Percentiles rank a stretch among this genome's conserved stretches.
phyloP scores from a whole-genome alignment of 2,329 filamentous ascomycete genomes.

The Pseudonectria foliicola region DNA sequence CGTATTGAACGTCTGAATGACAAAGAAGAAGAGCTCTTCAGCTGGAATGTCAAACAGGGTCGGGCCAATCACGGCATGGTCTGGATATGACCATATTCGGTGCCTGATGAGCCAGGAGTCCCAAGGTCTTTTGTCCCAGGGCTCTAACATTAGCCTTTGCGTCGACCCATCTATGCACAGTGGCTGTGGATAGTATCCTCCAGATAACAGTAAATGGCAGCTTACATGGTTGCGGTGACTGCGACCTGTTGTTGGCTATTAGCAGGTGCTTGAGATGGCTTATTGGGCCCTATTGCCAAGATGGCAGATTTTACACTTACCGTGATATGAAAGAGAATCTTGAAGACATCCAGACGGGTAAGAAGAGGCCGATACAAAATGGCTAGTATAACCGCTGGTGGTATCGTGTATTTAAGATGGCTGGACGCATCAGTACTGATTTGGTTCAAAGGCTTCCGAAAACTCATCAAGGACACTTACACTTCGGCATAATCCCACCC shows the following conservation, averaged over 20 bases:
- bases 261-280: accelerated
- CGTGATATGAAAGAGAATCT: slow-evolving; percentile 12
- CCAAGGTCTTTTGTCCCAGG: slow-evolving; percentile 46
- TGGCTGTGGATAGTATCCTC: too few relatives aligned
- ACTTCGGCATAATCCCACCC: slow-evolving; percentile 18
- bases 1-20: slow-evolving; percentile 70
- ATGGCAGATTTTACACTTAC: slow-evolving; percentile 2
- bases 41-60: slow-evolving; percentile 58
- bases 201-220: too few relatives aligned
- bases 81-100: slow-evolving; percentile 65
- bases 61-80: slow-evolving; percentile 54
- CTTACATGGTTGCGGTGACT: slow-evolving; percentile 53
- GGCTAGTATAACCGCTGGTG: slow-evolving; percentile 8
- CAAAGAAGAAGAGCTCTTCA: slow-evolving; percentile 72
- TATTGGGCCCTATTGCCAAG: too few relatives aligned
- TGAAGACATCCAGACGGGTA: slow-evolving; percentile 11
- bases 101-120: slow-evolving; percentile 66
- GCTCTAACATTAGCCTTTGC: neutral
- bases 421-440: too few relatives aligned
- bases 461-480: slow-evolving; percentile 8
- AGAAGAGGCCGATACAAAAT: slow-evolving; percentile 12
- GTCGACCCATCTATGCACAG: too few relatives aligned
- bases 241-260: slow-evolving; percentile 29
- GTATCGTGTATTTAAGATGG: slow-evolving; percentile 18
- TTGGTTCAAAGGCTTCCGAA: too few relatives aligned